These are phyloP conservation scores for Moelleriella libera DNA, from an alignment of 2,329 filamentous ascomycete species.

Conservation along the genomic window DNA sequence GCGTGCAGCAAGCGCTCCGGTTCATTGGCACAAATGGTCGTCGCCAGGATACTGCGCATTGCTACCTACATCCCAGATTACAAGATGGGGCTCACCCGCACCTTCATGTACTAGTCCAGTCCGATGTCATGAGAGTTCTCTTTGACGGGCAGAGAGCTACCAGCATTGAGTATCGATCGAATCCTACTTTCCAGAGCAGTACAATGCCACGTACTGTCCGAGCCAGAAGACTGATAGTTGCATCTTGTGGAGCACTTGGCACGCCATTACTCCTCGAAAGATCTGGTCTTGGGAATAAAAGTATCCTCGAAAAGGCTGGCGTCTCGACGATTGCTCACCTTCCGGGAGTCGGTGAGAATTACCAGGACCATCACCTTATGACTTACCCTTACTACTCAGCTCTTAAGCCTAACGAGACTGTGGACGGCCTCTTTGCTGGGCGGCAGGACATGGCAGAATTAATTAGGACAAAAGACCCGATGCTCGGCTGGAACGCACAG, in stretches of 20 bases:
- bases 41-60: not conserved
- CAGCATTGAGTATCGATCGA: not conserved
- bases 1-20: not conserved
- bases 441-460: not conserved
- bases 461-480: not conserved
- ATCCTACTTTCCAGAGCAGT: not conserved
- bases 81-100: not conserved
- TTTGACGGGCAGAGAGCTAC: not conserved
- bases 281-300: not conserved
- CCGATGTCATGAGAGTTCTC: not conserved
- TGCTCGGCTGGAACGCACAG: not conserved
- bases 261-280: not conserved
- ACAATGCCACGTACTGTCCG: not conserved
- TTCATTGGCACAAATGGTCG: not conserved
- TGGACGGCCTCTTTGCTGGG: not conserved
- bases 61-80: not conserved
- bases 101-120: not conserved
- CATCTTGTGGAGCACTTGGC: not conserved
- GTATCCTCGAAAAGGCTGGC: not conserved
- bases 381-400: conserved; percentile 15
- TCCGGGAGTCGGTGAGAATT: conserved; percentile 7
- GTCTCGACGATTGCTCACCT: not conserved
- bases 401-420: not conserved
- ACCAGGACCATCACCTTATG: conserved; percentile 28
- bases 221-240: not conserved